phyloP scores from a whole-genome alignment of 2,329 filamentous ascomycete species.

The Cephalotrichum gorgonifer region DNA sequence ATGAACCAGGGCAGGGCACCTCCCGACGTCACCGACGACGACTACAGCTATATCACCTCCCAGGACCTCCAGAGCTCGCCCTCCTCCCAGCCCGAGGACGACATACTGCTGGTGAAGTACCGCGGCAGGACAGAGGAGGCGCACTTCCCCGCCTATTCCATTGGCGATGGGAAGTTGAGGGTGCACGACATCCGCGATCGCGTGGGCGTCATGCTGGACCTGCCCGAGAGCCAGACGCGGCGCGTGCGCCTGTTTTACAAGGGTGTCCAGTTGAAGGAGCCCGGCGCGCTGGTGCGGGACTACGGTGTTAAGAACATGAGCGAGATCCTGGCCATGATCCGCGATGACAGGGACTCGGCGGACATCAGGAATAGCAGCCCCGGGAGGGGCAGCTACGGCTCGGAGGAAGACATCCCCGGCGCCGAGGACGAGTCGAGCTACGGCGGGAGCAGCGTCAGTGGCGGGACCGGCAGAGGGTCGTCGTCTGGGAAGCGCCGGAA shows the following conservation, averaged over 20 bases:
- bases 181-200: conserved; percentile 58
- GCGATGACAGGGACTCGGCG: too few relatives aligned
- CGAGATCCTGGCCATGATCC: conserved; percentile 37
- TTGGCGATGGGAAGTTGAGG: conserved; percentile 61
- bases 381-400: conserved; percentile 19
- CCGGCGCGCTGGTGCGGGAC: conserved; percentile 43
- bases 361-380: too few relatives aligned
- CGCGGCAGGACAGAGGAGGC: conserved; percentile 56
- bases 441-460: conserved; percentile 18
- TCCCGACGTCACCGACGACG: conserved; percentile 56
- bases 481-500: conserved; percentile 19
- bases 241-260: conserved; percentile 64
- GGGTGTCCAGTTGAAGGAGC: conserved; percentile 59
- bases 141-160: conserved; percentile 65
- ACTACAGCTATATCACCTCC: conserved; percentile 76
- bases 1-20: conserved; percentile 34
- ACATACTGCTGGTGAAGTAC: conserved; percentile 61
- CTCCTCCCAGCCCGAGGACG: conserved; percentile 41
- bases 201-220: conserved; percentile 55
- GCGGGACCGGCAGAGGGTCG: conserved; percentile 9
- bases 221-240: conserved; percentile 39
- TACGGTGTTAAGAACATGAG: conserved; percentile 52
- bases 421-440: conserved; percentile 30
- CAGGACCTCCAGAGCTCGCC: conserved; percentile 47
- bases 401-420: conserved; percentile 32